Percentiles rank a stretch among this genome's conserved stretches.
Evolutionary conservation across 2,329 filamentous ascomycete genomes (phyloP).

Genomic region (Diplodia scrobiculata): DNA sequence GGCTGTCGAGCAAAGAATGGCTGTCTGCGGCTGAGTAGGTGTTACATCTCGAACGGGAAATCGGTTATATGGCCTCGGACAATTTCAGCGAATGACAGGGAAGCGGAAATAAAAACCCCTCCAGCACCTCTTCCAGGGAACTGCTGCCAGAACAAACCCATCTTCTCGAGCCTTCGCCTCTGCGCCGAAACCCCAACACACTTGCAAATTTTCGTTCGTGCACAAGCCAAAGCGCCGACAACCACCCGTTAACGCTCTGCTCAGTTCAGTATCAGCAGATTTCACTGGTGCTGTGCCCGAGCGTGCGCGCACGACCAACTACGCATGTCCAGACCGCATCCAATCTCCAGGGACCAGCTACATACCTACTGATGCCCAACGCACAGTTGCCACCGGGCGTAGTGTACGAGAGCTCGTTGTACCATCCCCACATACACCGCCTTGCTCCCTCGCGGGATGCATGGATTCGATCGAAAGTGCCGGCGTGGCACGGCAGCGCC

Average conservation of each 20-base stretch:
- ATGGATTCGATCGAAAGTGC: neutral
- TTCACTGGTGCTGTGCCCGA: neutral
- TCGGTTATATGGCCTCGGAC: neutral
- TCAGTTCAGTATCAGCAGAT: neutral
- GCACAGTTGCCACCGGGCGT: neutral
- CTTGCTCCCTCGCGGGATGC: neutral
- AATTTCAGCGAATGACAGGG: neutral
- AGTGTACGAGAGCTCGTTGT: neutral
- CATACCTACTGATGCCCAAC: neutral
- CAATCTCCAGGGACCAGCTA: neutral
- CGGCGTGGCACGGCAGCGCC: neutral
- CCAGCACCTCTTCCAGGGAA: neutral
- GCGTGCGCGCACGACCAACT: neutral
- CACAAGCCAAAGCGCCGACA: neutral
- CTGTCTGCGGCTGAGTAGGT: neutral
- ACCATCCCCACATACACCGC: neutral
- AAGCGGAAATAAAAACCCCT: neutral
- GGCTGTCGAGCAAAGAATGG: neutral
- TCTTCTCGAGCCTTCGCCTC: neutral
- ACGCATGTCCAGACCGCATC: neutral
- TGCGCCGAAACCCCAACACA: neutral
- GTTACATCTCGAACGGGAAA: neutral
- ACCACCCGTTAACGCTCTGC: neutral
- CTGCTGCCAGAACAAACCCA: neutral
- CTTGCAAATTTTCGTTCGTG: neutral